These are phyloP conservation scores for Tetrahymena elliotti DNA, from an alignment of 73 alveolate species.

Conservation along the genomic window DNA sequence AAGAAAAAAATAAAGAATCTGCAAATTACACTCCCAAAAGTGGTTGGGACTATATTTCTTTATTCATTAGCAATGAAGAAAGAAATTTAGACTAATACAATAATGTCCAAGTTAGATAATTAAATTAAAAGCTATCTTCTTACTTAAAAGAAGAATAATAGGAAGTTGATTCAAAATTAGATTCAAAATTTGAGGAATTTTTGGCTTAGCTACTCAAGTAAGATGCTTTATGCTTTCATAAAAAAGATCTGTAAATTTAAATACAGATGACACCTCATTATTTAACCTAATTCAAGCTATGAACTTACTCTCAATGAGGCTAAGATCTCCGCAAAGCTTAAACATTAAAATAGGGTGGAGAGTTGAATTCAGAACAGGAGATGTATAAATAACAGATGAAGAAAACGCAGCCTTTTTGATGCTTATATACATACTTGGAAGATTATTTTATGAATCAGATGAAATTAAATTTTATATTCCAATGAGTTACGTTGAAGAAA, in stretches of 20 bases:
- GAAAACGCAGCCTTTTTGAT: conserved; percentile 83
- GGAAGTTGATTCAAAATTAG: conserved; percentile 41
- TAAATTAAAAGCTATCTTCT: conserved; percentile 52
- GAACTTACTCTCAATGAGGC: conserved; percentile 94
- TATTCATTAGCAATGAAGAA: conserved; percentile 67
- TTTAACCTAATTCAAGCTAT: conserved; percentile 89
- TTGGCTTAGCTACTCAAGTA: conserved; percentile 70
- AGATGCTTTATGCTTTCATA: conserved; percentile 74
- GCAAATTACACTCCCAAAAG: conserved; percentile 68
- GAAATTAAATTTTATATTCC: conserved; percentile 29
- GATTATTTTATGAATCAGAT: background rate
- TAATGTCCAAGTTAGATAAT: conserved; percentile 44
- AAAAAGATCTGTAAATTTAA: conserved; percentile 47
- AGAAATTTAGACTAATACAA: conserved; percentile 47
- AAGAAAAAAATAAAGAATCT: conserved; percentile 63
- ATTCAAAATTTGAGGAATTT: conserved; percentile 73
- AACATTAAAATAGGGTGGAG: conserved; percentile 91
- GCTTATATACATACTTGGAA: conserved; percentile 33
- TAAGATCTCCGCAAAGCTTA: conserved; percentile 90
- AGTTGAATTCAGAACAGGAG: conserved; percentile 91
- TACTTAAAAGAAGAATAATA: conserved; percentile 28
- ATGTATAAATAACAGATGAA: conserved; percentile 86
- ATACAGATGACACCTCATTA: conserved; percentile 68
- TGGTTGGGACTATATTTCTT: conserved; percentile 73
- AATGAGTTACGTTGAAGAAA: conserved; percentile 38